These are phyloP conservation scores for Xylariaceae sp. DNA, from an alignment of 2,329 filamentous ascomycete genomes.

Conservation along the genomic window DNA sequence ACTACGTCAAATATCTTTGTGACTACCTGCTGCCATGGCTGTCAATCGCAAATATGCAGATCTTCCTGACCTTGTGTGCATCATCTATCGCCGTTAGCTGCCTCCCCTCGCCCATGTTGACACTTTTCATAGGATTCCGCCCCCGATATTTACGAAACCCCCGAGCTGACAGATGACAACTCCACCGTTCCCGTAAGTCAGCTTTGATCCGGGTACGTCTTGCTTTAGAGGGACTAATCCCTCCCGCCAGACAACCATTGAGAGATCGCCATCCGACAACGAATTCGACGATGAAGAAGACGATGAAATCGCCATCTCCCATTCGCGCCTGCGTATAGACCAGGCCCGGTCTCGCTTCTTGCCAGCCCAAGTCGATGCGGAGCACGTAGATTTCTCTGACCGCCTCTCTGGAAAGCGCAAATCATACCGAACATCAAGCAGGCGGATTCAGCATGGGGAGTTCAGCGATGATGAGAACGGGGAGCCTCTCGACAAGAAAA, in stretches of 20 bases:
- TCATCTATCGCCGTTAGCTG: slow-evolving; percentile 9
- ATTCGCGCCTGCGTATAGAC: slow-evolving; percentile 69
- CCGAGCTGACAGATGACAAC: slow-evolving; percentile 83
- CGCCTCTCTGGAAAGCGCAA: slow-evolving; percentile 77
- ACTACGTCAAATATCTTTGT: too few species aligned
- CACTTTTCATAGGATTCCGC: slow-evolving; percentile 67
- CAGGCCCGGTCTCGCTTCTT: slow-evolving; percentile 78
- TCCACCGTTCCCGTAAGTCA: slow-evolving; percentile 79
- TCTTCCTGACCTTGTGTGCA: slow-evolving; percentile 69
- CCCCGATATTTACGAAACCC: slow-evolving; percentile 95
- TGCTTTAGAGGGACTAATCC: slow-evolving; percentile 18
- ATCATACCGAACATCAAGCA: slow-evolving; percentile 73
- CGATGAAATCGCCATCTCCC: slow-evolving; percentile 65
- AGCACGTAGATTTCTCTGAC: slow-evolving; percentile 83
- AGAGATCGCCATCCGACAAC: slow-evolving; percentile 56
- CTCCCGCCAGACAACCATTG: slow-evolving; percentile 47
- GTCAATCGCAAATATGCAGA: slow-evolving; percentile 78
- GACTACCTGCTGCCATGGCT: slow-evolving; percentile 63
- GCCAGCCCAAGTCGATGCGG: slow-evolving; percentile 69
- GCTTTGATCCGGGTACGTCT: slow-evolving; percentile 9
- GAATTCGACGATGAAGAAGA: slow-evolving; percentile 61
- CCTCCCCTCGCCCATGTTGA: neutral
- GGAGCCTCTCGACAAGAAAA: slow-evolving; percentile 71
- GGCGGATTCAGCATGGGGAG: slow-evolving; percentile 67
- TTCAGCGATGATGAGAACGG: slow-evolving; percentile 66